Evolutionary conservation across 371 early-diverging fungal species (phyloP), one percentile per base, ranked within the genome.

Genomic region (Amoeboaphelidium protococcarum): DNA sequence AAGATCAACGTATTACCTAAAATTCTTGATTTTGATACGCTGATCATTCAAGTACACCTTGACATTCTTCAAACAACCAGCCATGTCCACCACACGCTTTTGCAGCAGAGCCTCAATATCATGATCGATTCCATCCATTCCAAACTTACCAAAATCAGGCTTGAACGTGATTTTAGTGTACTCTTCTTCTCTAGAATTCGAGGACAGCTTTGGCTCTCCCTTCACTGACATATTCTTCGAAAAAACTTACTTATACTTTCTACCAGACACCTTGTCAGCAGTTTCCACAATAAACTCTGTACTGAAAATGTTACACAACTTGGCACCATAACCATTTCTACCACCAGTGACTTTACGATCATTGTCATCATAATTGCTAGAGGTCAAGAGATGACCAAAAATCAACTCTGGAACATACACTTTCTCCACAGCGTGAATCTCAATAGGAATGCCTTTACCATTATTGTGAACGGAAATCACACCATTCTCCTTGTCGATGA

Each of bases 251-350:
- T 69, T 76, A 62, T 79, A 88, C 54, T 77, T 82, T 42, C 79
- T 68, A 26, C 72, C 65, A 21, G 67, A 65, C 21, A 64, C 65
- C 23, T 66, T 67, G 58, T 94, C 89, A 0, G 82, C 84, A 0
- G 98, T 98, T 64, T 98, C 99, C 10, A 99, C 87, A 26, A 72
- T 75, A 60, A 99, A 99, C 65, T 89, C 82, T 2, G 70, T 82
- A 54, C 83, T 83, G 55, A 97, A 99, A 45, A 99, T 97, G 56
- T 99, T 99, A 66, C 97, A 94, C 13, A 98, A 74, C 60, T 99
- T 99, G 31, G 99, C 99, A 48, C 99, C 99, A 59, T 89, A 98
- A 42, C 99, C 99, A 62, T 99, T 99, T 43, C 99, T 70, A 25
- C 99, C 99, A 57, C 99, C 99, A 3, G 91, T 88, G 20, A 91